phyloP scores from a whole-genome alignment of 1,139 yeast genomes.

The Saccharomycopsis crataegensis region DNA sequence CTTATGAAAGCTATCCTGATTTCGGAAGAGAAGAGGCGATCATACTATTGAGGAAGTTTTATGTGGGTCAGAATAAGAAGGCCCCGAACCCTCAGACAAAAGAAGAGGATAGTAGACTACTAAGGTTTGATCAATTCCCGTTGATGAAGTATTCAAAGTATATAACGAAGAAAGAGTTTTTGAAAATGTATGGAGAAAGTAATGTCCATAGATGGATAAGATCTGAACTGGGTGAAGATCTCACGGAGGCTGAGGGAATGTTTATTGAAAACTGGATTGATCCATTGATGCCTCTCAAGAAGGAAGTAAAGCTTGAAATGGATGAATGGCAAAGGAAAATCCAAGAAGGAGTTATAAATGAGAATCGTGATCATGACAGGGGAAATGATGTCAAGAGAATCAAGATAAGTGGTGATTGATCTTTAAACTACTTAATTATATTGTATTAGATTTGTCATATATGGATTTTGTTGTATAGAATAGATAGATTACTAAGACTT shows the following conservation, averaged over 20 bases:
- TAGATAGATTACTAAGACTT: no score
- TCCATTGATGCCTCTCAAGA: slow-evolving; percentile 16
- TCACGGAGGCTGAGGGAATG: slow-evolving; percentile 12
- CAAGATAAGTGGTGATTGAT: no score
- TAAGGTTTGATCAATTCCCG: slow-evolving; percentile 63
- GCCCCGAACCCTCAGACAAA: slow-evolving; percentile 81
- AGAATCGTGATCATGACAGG: background rate
- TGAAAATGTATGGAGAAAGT: slow-evolving; percentile 41
- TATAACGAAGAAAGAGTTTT: slow-evolving; percentile 40
- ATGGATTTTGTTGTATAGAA: no score
- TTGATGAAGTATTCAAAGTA: slow-evolving; percentile 42
- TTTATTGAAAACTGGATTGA: slow-evolving; percentile 14
- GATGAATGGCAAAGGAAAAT: slow-evolving; percentile 7
- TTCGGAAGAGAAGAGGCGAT: slow-evolving; percentile 76
- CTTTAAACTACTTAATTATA: no score
- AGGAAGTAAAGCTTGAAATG: slow-evolving; percentile 7
- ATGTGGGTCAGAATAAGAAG: slow-evolving; percentile 72
- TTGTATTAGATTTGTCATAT: no score
- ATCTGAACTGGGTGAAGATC: slow-evolving; percentile 25
- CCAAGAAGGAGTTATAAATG: background rate
- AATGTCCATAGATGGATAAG: slow-evolving; percentile 22
- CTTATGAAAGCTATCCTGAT: slow-evolving; percentile 67
- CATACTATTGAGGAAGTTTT: slow-evolving; percentile 70
- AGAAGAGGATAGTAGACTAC: slow-evolving; percentile 49
- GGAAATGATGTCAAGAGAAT: no score